phyloP scores from a whole-genome alignment of 306 rosid species.

The Medicago lupulina region DNA sequence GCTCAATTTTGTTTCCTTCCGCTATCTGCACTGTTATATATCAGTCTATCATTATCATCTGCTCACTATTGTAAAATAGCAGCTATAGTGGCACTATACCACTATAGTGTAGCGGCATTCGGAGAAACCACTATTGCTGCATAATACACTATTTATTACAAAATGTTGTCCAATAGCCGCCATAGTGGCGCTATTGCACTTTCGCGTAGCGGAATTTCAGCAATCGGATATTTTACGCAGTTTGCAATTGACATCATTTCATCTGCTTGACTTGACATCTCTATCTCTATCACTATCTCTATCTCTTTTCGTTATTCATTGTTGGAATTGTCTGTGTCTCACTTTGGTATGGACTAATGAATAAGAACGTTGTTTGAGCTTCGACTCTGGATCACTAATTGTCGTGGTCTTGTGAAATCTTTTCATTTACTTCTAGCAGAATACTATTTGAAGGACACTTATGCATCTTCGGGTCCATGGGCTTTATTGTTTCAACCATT shows the following conservation, averaged over 20 bases:
- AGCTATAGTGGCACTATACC: no score
- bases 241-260: neutral
- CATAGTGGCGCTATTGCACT: no score
- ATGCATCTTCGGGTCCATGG: slow-evolving; percentile 4
- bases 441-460: neutral
- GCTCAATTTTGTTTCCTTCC: neutral
- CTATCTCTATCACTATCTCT: no score
- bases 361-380: neutral
- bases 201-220: no score
- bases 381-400: slow-evolving; percentile 16
- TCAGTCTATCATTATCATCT: neutral
- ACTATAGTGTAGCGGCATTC: no score
- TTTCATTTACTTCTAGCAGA: slow-evolving; percentile 1
- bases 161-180: no score
- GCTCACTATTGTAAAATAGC: neutral
- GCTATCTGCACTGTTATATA: neutral
- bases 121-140: no score
- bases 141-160: no score
- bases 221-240: no score
- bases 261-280: slow-evolving; percentile 14
- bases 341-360: neutral
- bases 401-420: neutral
- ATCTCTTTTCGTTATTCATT: no score
- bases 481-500: neutral
- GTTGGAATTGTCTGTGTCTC: neutral